Conservation (phyloP, 2,329 filamentous ascomycete genomes). For the Knoxdaviesia proteae region DNA sequence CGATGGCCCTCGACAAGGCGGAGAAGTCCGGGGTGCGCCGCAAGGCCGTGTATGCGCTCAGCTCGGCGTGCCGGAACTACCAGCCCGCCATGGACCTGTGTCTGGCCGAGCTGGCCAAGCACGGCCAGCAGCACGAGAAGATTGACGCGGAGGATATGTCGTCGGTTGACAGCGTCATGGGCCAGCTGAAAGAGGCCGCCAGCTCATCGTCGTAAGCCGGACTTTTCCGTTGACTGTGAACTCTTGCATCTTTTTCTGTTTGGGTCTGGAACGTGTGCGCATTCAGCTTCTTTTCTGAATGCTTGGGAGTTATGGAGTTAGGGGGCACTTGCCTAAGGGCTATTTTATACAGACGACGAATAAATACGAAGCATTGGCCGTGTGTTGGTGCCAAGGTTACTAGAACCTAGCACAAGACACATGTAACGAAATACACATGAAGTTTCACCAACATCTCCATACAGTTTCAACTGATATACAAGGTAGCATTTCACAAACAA, state of each 20-base stretch:
- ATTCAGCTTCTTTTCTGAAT: too few relatives aligned
- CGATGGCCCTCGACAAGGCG: constrained; percentile 38
- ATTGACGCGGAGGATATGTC: constrained; percentile 81
- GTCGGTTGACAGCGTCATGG: constrained; percentile 55
- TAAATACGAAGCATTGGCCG: too few relatives aligned
- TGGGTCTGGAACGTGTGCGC: neutral
- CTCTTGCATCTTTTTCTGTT: neutral
- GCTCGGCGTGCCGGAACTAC: constrained; percentile 70
- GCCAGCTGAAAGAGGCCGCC: constrained; percentile 22
- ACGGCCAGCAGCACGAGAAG: constrained; percentile 32
- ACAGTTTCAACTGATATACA: too few relatives aligned
- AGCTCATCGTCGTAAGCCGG: neutral
- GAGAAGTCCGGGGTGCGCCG: constrained; percentile 45
- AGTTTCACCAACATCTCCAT: too few relatives aligned
- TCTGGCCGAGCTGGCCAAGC: constrained; percentile 36
- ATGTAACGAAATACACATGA: too few relatives aligned
- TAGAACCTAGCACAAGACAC: too few relatives aligned
- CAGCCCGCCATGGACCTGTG: constrained; percentile 60
- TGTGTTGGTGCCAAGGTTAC: too few relatives aligned
- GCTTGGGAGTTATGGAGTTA: too few relatives aligned
- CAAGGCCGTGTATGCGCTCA: constrained; percentile 80
- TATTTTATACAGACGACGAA: too few relatives aligned
- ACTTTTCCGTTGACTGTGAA: neutral
- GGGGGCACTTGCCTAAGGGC: too few relatives aligned
- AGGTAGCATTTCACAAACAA: too few relatives aligned